These are phyloP conservation scores for Evernia prunastri DNA, from an alignment of 495 filamentous ascomycete genomes.

Conservation along the genomic window DNA sequence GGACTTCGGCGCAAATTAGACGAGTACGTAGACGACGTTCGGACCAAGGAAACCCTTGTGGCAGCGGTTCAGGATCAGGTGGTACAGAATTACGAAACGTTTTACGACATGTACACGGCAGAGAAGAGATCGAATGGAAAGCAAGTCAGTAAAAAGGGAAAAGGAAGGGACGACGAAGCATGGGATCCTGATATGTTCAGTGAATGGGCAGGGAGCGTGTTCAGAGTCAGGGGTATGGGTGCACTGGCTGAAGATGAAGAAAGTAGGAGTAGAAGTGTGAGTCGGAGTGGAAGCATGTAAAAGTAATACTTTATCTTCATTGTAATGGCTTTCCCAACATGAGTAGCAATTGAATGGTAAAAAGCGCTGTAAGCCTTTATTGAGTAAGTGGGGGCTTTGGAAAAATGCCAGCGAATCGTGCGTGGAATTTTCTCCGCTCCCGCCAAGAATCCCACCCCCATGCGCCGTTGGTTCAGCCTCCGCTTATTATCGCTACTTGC, in stretches of 20 bases:
- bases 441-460: conserved; percentile 2
- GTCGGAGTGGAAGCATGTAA: conserved; percentile 24
- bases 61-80: conserved; percentile 56
- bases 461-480: conserved; percentile 4
- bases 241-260: conserved; percentile 33
- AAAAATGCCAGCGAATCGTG: conserved; percentile 5
- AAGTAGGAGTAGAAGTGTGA: conserved; percentile 36
- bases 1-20: conserved; percentile 45
- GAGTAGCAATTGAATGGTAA: background rate
- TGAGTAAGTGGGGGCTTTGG: background rate
- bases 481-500: too few species aligned
- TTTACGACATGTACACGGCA: conserved; percentile 48
- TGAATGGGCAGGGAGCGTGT: conserved; percentile 53
- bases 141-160: conserved; percentile 49
- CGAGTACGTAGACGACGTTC: conserved; percentile 53
- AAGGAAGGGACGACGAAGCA: conserved; percentile 55
- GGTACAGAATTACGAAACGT: conserved; percentile 53
- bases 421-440: conserved; percentile 6
- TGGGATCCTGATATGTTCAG: conserved; percentile 60
- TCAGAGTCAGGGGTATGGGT: conserved; percentile 45
- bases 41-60: conserved; percentile 57
- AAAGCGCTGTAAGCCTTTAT: too few species aligned
- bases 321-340: background rate
- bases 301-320: too few species aligned
- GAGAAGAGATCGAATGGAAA: conserved; percentile 40